Evolutionary conservation across 73 alveolate species (phyloP), one percentile per base, ranked within the genome.

Genomic region (Uronychia setigera): DNA sequence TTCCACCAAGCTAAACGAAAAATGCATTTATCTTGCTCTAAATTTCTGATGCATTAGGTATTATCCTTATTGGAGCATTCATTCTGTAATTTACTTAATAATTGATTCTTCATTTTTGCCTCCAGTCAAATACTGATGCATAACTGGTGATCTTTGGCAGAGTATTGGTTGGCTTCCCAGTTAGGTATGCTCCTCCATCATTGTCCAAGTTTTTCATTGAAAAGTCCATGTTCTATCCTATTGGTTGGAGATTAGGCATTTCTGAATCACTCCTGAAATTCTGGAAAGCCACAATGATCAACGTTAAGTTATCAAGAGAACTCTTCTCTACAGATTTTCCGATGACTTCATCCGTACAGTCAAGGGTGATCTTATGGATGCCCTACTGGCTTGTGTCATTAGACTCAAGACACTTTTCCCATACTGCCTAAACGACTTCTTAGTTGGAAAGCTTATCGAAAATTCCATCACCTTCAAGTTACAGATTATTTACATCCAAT

Each of bases 381-480:
- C n/a, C n/a, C n/a, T n/a, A n/a, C n/a, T n/a, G n/a, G n/a, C 67
- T 46, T 11, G 67, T 11, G 67, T 46, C 67, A 46, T 11, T 5
- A 5, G 67, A 46, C 5, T 46, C 19, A 5, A 46, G 67, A 46
- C 67, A 46, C n/a, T 19, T 46, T 29, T 78, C 82, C 97, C 97
- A 95, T 58, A 94, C 99, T 87, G 96, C 91, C 60, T 81, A 75
- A 59, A 88, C 83, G 28, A 91, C 79, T 32, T 95, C 99, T 80
- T 94, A 76, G 77, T 93, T 92, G 29, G 88, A 79, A 60, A 95
- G 88, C 81, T 89, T 96, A 67, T 95, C 99, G 88, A 85, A 95
- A 28, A 95, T 95, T 26, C 99, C 99, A 92, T 95, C 99, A 0
- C 67, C 67, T 46, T 5, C 67, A 46, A 46, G 67, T 46, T 46